phyloP scores from a whole-genome alignment of 257 asterid species.

The Fraxinus cuspidata region DNA sequence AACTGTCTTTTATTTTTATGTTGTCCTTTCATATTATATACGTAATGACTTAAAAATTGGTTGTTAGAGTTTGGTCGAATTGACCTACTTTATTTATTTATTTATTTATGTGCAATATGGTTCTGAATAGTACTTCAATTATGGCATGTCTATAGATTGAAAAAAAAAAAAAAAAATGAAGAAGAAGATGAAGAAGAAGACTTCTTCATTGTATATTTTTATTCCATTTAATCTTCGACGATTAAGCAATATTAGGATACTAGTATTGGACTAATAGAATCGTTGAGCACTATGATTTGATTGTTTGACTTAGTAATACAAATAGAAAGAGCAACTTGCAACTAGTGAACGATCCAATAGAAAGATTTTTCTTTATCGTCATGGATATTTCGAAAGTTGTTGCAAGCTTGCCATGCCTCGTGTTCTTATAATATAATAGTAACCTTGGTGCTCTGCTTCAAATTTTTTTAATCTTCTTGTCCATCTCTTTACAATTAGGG shows the following conservation, averaged over 20 bases:
- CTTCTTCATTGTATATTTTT: neutral
- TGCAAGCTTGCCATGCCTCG: too few relatives aligned
- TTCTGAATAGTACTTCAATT: neutral
- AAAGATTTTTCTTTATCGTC: too few relatives aligned
- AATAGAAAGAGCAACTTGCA: too few relatives aligned
- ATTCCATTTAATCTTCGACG: neutral
- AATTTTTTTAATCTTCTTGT: neutral
- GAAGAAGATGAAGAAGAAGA: too few relatives aligned
- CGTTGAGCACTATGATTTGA: too few relatives aligned
- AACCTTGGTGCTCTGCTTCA: too few relatives aligned
- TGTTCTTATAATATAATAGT: too few relatives aligned
- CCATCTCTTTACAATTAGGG: neutral
- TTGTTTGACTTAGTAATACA: too few relatives aligned
- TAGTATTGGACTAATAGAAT: too few relatives aligned
- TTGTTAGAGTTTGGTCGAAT: neutral
- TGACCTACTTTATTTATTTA: neutral
- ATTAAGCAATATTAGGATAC: neutral
- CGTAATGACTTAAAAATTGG: neutral
- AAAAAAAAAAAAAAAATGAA: too few relatives aligned
- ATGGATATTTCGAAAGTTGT: too few relatives aligned
- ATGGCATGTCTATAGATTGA: neutral
- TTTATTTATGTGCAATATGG: neutral
- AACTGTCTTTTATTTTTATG: neutral
- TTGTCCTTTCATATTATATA: neutral
- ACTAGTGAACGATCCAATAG: too few relatives aligned